Evolutionary conservation across 78 protist genomes (phyloP).

Genomic region (Creolimax fragrantissima): DNA sequence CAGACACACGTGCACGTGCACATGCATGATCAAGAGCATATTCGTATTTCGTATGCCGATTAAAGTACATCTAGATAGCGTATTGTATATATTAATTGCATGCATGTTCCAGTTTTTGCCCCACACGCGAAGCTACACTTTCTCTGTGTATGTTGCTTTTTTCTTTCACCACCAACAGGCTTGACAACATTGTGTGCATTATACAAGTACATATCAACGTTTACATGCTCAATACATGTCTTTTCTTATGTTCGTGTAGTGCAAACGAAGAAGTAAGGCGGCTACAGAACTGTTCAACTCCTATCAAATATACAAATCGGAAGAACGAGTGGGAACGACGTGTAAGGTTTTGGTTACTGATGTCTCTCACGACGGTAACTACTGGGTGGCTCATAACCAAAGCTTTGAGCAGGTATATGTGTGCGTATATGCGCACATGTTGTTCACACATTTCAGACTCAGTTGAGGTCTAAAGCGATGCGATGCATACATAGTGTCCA

Average conservation of each 20-base stretch:
- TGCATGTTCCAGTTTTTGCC: too few relatives aligned
- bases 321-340: neutral
- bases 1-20: neutral
- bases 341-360: conserved; percentile 39
- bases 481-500: neutral
- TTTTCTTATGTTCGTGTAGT: neutral
- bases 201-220: neutral
- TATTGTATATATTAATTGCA: too few relatives aligned
- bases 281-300: conserved; percentile 25
- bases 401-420: conserved; percentile 15
- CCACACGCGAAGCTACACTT: too few relatives aligned
- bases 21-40: neutral
- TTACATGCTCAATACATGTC: neutral
- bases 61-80: too few relatives aligned
- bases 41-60: too few relatives aligned
- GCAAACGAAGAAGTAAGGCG: neutral
- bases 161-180: neutral
- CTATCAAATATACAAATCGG: neutral
- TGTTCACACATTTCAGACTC: neutral
- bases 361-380: conserved; percentile 2
- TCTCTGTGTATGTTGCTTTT: neutral
- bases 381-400: conserved; percentile 41
- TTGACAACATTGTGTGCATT: neutral
- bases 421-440: neutral
- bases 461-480: neutral